These are phyloP conservation scores for Aspergillus incahuasiensis DNA, from an alignment of 495 filamentous ascomycete species.

Conservation along the genomic window DNA sequence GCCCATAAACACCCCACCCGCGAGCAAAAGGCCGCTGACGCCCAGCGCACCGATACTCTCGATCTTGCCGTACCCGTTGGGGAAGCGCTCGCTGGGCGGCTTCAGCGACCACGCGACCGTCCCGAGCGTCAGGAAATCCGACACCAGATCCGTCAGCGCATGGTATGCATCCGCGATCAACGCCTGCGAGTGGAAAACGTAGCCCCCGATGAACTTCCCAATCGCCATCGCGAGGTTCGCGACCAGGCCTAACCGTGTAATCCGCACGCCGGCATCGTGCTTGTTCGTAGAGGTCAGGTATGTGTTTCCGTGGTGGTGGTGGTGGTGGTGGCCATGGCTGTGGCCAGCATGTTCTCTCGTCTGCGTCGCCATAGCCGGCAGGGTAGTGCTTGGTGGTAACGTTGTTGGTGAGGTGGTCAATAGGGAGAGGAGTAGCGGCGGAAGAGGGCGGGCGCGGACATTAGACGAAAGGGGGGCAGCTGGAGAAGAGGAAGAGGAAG, in stretches of 20 bases:
- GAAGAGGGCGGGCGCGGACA: constrained; percentile 22
- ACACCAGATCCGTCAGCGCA: constrained; percentile 88
- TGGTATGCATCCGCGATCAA: constrained; percentile 95
- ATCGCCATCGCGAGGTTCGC: constrained; percentile 94
- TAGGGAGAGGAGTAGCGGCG: constrained; percentile 14
- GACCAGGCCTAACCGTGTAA: constrained; percentile 86
- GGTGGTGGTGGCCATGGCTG: constrained; percentile 40
- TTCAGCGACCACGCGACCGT: constrained; percentile 89
- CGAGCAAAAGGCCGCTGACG: constrained; percentile 82
- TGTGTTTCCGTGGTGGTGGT: constrained; percentile 77
- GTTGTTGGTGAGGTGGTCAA: constrained; percentile 11
- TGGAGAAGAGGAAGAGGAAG: constrained; percentile 2
- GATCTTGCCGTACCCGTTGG: constrained; percentile 92
- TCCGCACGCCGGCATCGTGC: constrained; percentile 88
- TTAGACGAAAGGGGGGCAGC: constrained; percentile 14
- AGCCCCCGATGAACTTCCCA: constrained; percentile 86
- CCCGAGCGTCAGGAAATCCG: constrained; percentile 85
- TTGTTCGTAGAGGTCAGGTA: constrained; percentile 87
- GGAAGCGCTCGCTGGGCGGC: constrained; percentile 75
- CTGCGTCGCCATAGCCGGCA: constrained; percentile 35
- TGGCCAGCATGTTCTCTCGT: constrained; percentile 36
- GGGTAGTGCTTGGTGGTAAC: constrained; percentile 10
- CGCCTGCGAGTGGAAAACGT: constrained; percentile 87
- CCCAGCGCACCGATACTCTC: constrained; percentile 91
- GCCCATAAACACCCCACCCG: constrained; percentile 88